Conservation (phyloP, 1,284 basidiomycete species). For the Heterobasidion irregulare region DNA sequence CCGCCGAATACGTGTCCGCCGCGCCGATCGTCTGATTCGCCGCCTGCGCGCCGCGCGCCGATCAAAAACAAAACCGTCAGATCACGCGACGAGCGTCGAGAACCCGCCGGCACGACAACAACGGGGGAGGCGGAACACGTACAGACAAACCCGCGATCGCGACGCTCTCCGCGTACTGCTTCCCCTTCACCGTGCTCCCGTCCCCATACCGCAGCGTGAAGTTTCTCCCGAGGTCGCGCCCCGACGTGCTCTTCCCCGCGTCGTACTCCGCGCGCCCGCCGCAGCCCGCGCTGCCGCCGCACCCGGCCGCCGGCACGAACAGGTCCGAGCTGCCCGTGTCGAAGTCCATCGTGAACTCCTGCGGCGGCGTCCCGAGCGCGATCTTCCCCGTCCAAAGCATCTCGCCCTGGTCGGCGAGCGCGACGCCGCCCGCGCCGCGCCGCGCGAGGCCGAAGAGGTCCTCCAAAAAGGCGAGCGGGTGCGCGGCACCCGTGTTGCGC, state of each 20-base stretch:
- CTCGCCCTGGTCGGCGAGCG: background rate
- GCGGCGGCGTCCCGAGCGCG: conserved; percentile 5
- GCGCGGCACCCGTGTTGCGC: conserved; percentile 4
- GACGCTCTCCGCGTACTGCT: conserved; percentile 23
- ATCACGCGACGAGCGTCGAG: background rate
- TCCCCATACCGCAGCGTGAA: conserved; percentile 22
- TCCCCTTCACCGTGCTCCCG: conserved; percentile 16
- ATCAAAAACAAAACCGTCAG: background rate
- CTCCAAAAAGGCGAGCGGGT: conserved; percentile 2
- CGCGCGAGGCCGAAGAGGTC: background rate
- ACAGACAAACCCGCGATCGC: conserved; percentile 6
- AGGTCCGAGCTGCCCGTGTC: conserved; percentile 37
- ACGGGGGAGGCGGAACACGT: background rate
- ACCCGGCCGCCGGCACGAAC: conserved; percentile 20
- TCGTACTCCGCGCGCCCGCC: conserved; percentile 20
- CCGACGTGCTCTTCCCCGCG: conserved; percentile 18
- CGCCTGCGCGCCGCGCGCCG: conserved; percentile 1
- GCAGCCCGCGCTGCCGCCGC: conserved; percentile 9
- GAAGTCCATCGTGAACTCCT: conserved; percentile 25
- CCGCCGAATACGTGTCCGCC: conserved; percentile 16
- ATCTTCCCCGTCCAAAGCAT: conserved; percentile 4
- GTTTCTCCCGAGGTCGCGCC: conserved; percentile 12
- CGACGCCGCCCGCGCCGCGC: background rate
- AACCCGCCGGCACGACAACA: background rate
- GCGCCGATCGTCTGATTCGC: conserved; percentile 18